Evolutionary conservation across 805 yeast genomes (phyloP), one percentile per base, ranked within the genome.

Genomic region (Komagataella pastoris): DNA sequence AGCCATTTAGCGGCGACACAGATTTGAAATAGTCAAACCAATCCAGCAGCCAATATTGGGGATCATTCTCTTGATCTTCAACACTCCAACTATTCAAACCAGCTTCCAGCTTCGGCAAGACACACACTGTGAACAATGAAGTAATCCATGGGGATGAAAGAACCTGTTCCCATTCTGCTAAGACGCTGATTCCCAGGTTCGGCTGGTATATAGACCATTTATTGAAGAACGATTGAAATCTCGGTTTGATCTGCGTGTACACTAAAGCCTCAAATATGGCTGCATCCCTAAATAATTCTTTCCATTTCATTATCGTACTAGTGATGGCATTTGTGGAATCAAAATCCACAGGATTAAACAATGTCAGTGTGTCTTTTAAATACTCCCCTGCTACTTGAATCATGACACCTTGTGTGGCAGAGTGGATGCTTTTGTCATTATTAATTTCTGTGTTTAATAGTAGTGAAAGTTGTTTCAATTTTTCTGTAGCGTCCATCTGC

Each of bases 111-210:
- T 65, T 68, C 0, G 79, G 78, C 0, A 64, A 50, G 2, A 80
- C 58, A 4, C 62, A 59, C 2, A 57, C 59, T 5, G 58, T 51
- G 3, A 66, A 48, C 12, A 77, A 50, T 47, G 59, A 59, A 3
- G 63, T 57, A 12, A 66, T 56, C 1, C 65, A 56, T 3, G 54
- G 51, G 0, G 49, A 48, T 2, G 74, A 69, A 2, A 76, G 50
- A 2, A 74, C 53, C 1, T 58, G 61, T 21, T 60, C 63, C 81
- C 78, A 74, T 18, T 68, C 70, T 17, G 74, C 62, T 0, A 76
- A 50, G 2, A 73, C 52, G 0, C 67, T 59, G 6, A 75, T 60
- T 1, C 70, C 72, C 10, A 70, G 51, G 48, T 68, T 66, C 1
- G 79, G 74, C 46, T 68, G 65, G 17, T 57, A 50, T 3, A 66